Base-by-base conservation (phyloP, 306 rosid genomes). In the Benincasa hispida region DNA sequence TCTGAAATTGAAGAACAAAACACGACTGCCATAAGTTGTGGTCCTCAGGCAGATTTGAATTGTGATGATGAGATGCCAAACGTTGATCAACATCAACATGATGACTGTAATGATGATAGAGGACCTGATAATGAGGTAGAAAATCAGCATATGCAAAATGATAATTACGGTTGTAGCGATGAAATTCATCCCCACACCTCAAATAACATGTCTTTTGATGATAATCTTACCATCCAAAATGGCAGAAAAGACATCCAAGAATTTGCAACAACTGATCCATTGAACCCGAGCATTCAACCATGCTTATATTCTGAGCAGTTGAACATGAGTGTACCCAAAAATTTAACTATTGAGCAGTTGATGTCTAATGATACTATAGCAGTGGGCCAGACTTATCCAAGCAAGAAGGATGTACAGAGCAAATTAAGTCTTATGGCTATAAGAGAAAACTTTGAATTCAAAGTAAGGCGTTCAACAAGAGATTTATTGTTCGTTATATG, bases 371-470 rank as follows among this genome's bases (percentile, higher is more conserved):
- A 76, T 76, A 61, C 24, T 24, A 59, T 76, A 39, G 55, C 54
- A 41, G 79, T 76, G 14, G 79, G 79, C 11, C 69, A 76, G 37
- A 5, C 42, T 58, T 76, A 57, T 47, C 67, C 67, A 39, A 76
- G 79, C 69, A 76, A 76, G 69, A 59, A 61, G 56, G 79, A 76
- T 17, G 56, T 76, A 18, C 67, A 61, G 11, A 57, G 79, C 69
- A 76, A 76, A n/a, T 41, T 76, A 30, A 76, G 79, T 41, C 79
- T 76, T 9, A 58, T 76, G 67, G 79, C 79, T 8, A 76, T 76
- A 61, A 39, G 56, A 25, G 69, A 25, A 19, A 76, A 76, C 17
- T 76, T 76, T 5, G 72, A 76, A 39, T 58, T 57, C 41, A 76
- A 57, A 30, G 79, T 76, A 5, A 76, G 41, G 72, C 67, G 69